A percentile compares a stretch with the other conserved stretches of the same genome.
These are phyloP conservation scores for Ganoderma lingzhi DNA, from an alignment of 1,284 basidiomycete genomes.

Conservation along the genomic window DNA sequence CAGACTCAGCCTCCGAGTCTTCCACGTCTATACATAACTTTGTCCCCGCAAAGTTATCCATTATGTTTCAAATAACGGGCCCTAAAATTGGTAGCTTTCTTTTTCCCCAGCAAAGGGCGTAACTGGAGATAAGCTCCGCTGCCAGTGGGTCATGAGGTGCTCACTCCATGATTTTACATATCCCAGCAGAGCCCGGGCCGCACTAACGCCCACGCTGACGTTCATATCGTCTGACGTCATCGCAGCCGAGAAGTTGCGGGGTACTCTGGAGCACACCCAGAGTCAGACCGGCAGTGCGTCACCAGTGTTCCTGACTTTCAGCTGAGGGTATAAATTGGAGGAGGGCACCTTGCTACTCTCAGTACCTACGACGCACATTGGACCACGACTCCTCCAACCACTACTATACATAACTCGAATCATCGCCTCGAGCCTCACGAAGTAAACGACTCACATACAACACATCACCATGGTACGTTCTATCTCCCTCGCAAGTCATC, in stretches of 20 bases:
- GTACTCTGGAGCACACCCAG: neutral
- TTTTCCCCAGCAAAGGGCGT: too few species aligned
- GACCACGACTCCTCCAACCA: neutral
- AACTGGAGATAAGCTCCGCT: too few species aligned
- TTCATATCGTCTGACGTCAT: neutral
- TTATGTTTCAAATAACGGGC: too few species aligned
- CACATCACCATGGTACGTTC: slow-evolving; percentile 16
- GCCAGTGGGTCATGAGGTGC: too few species aligned
- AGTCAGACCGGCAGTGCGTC: neutral
- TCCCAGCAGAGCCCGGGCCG: too few species aligned
- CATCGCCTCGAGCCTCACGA: slow-evolving; percentile 9
- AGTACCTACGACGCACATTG: neutral
- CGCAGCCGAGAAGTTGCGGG: neutral
- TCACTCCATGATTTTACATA: too few species aligned
- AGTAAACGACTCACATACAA: neutral
- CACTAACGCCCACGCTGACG: neutral
- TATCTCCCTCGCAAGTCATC: too few species aligned
- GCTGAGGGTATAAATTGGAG: too few species aligned
- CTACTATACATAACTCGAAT: neutral
- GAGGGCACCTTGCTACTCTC: neutral
- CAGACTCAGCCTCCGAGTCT: too few species aligned
- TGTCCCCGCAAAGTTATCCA: too few species aligned
- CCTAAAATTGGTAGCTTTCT: too few species aligned
- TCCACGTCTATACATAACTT: too few species aligned
- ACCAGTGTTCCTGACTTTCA: neutral